phyloP scores from a whole-genome alignment of 768 basidiomycete genomes.

The Tricholomella constricta region DNA sequence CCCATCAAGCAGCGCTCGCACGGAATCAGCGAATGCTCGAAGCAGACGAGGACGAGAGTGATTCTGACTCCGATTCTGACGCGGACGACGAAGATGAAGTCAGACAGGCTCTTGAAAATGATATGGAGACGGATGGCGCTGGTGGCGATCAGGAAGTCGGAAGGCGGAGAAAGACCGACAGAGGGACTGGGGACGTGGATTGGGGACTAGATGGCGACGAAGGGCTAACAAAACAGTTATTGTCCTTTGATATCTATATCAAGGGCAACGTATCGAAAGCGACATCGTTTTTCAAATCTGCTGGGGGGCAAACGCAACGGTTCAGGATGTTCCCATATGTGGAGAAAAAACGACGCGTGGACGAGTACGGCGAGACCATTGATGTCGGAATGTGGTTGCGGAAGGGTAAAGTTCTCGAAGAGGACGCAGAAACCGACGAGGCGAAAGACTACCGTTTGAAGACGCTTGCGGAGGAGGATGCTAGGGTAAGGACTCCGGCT shows the following conservation, averaged over 20 bases:
- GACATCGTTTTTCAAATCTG: constrained; percentile 84
- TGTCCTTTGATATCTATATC: constrained; percentile 95
- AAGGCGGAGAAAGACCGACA: constrained; percentile 46
- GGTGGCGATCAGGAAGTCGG: constrained; percentile 25
- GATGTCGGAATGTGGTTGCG: constrained; percentile 97
- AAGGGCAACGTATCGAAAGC: constrained; percentile 93
- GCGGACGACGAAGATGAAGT: constrained; percentile 67
- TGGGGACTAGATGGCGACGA: constrained; percentile 82
- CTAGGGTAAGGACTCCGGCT: constrained; percentile 52
- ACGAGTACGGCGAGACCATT: constrained; percentile 93
- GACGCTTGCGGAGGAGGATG: constrained; percentile 76
- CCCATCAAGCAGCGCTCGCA: constrained; percentile 80
- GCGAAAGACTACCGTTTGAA: constrained; percentile 67
- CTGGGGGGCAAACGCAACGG: constrained; percentile 69
- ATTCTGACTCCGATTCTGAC: constrained; percentile 70
- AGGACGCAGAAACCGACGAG: constrained; percentile 85
- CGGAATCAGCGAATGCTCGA: constrained; percentile 89
- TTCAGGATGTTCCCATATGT: constrained; percentile 98
- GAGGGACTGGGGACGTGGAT: constrained; percentile 54
- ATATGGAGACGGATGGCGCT: constrained; percentile 48
- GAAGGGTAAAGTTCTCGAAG: constrained; percentile 88
- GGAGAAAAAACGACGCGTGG: constrained; percentile 88
- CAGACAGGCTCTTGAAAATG: constrained; percentile 53
- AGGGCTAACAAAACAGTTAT: constrained; percentile 65
- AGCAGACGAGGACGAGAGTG: constrained; percentile 89